Conservation (phyloP, 495 filamentous ascomycete genomes). For the Penicillium odoratum region DNA sequence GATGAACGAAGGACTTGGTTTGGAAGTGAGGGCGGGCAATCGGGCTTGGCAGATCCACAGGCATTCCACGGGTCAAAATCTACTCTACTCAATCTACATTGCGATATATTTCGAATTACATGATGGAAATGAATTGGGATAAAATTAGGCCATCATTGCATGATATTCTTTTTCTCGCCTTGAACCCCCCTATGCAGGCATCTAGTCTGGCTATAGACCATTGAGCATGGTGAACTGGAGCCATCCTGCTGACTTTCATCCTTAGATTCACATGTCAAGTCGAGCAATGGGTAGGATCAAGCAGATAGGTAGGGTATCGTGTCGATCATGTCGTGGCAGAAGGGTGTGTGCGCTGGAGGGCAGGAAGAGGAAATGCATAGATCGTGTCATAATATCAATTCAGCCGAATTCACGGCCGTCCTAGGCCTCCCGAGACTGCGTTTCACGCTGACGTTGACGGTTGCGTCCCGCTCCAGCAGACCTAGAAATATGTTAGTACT, state of each 20-base stretch:
- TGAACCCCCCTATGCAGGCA: conserved; percentile 7
- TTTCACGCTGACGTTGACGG: conserved; percentile 34
- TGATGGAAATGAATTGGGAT: conserved; percentile 11
- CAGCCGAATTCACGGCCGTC: conserved; percentile 12
- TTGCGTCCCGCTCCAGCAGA: conserved; percentile 39
- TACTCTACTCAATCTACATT: neutral
- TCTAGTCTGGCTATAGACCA: conserved; percentile 8
- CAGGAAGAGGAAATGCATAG: conserved; percentile 29
- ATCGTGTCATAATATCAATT: conserved; percentile 33
- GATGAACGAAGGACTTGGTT: conserved; percentile 16
- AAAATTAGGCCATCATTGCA: conserved; percentile 24
- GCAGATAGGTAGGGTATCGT: conserved; percentile 32
- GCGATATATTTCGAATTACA: neutral
- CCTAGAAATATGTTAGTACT: conserved; percentile 26
- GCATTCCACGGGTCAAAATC: neutral
- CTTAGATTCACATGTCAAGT: conserved; percentile 16
- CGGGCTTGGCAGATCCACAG: conserved; percentile 26
- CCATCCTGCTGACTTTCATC: conserved; percentile 19
- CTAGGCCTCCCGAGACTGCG: conserved; percentile 29
- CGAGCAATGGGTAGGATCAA: conserved; percentile 23
- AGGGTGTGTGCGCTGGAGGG: conserved; percentile 28
- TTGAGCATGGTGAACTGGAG: conserved; percentile 4
- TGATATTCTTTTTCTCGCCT: conserved; percentile 21
- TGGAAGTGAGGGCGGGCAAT: conserved; percentile 20
- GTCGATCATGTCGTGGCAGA: conserved; percentile 33